These are phyloP conservation scores for Plasmodium coatneyi DNA, from an alignment of 169 alveolate genomes.

Conservation along the genomic window DNA sequence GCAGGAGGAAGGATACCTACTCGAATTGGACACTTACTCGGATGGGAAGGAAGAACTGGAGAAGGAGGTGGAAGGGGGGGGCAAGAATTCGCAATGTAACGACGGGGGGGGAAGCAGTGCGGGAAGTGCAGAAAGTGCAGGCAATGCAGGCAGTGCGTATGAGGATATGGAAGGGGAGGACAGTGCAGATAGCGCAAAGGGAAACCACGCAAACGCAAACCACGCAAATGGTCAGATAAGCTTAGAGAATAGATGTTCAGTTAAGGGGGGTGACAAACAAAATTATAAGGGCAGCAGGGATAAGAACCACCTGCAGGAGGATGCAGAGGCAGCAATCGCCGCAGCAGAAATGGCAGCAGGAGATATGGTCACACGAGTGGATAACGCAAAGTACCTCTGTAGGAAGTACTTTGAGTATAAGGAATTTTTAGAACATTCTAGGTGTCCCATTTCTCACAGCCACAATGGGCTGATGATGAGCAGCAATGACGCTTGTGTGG, in stretches of 20 bases:
- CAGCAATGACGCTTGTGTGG: background rate
- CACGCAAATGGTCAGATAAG: background rate
- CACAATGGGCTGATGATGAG: conserved; percentile 3
- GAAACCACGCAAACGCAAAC: background rate
- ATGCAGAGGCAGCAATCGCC: background rate
- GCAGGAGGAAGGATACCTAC: background rate
- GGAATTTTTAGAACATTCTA: conserved; percentile 9
- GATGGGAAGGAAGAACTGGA: background rate
- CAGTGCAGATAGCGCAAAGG: background rate
- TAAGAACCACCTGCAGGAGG: background rate
- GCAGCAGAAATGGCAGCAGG: background rate
- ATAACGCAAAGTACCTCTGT: background rate
- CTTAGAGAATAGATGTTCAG: background rate
- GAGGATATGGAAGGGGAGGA: background rate
- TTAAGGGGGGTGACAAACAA: background rate
- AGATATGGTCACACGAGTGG: background rate
- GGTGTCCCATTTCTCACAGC: background rate
- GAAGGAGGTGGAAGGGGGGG: background rate
- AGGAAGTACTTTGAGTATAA: conserved; percentile 9
- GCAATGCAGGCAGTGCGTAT: background rate
- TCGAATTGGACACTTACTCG: background rate
- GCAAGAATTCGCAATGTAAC: background rate
- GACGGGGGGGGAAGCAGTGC: background rate
- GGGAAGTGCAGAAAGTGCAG: too few species aligned
- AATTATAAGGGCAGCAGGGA: background rate